phyloP scores from a whole-genome alignment of 179 eudicot genomes.

The Spinacia oleracea region DNA sequence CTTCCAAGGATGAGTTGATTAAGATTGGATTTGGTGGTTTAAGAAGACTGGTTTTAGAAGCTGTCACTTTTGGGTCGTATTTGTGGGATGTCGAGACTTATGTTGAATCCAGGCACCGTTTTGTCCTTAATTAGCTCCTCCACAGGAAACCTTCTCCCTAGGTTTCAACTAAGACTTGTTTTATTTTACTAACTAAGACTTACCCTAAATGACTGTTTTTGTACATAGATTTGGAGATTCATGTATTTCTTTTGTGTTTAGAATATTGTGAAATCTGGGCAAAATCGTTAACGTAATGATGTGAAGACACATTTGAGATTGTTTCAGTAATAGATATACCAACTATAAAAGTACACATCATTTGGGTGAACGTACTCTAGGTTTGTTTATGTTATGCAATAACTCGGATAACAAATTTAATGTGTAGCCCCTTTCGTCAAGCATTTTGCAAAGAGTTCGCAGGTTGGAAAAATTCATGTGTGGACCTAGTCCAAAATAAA shows the following conservation, averaged over 20 bases:
- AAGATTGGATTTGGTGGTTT: constrained; percentile 82
- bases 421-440: too few species aligned
- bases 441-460: too few species aligned
- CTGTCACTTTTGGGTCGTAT: constrained; percentile 91
- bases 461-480: too few species aligned
- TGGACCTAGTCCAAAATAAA: too few species aligned
- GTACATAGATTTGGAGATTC: constrained; percentile 4
- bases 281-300: neutral
- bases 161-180: neutral
- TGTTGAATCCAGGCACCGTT: constrained; percentile 83
- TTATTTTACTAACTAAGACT: too few species aligned
- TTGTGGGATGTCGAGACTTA: constrained; percentile 97
- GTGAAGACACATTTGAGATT: neutral
- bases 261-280: neutral
- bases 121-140: constrained; percentile 50
- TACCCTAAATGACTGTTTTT: neutral
- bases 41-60: constrained; percentile 83
- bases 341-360: too few species aligned
- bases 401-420: too few species aligned
- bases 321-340: too few species aligned
- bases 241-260: neutral
- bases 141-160: neutral
- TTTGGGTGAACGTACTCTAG: too few species aligned
- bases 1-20: constrained; percentile 69
- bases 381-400: too few species aligned